phyloP scores from a whole-genome alignment of 2,329 filamentous ascomycete species.

The Ceratocystis cacaofunesta region DNA sequence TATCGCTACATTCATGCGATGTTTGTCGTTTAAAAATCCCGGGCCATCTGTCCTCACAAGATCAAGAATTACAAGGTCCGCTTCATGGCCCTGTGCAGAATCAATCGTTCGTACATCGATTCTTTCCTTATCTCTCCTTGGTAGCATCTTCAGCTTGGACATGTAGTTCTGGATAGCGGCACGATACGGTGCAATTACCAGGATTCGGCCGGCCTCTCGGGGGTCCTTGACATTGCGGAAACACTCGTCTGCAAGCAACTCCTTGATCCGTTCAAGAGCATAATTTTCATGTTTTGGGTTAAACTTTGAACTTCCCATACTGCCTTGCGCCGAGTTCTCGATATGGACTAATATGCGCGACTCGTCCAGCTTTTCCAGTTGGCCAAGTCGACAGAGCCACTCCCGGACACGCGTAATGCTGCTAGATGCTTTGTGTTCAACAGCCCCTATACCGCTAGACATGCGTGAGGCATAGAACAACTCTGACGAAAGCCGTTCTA shows the following conservation, averaged over 20 bases:
- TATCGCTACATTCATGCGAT: slow-evolving; percentile 32
- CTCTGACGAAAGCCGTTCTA: slow-evolving; percentile 29
- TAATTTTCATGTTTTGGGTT: slow-evolving; percentile 28
- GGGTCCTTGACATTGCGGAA: slow-evolving; percentile 24
- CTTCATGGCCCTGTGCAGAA: slow-evolving; percentile 33
- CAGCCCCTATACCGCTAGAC: slow-evolving; percentile 21
- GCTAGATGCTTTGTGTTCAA: slow-evolving; percentile 18
- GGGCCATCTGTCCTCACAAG: slow-evolving; percentile 29
- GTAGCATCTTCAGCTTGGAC: slow-evolving; percentile 21
- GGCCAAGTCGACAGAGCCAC: slow-evolving; percentile 22
- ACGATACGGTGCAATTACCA: slow-evolving; percentile 33
- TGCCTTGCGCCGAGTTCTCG: slow-evolving; percentile 21
- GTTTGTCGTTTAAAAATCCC: slow-evolving; percentile 30
- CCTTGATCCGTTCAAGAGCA: slow-evolving; percentile 24
- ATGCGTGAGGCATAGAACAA: slow-evolving; percentile 30
- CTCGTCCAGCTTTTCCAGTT: slow-evolving; percentile 19
- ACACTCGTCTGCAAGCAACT: slow-evolving; percentile 22
- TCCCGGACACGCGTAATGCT: slow-evolving; percentile 22
- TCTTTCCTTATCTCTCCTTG: slow-evolving; percentile 21
- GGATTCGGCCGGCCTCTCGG: slow-evolving; percentile 25
- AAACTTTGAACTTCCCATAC: slow-evolving; percentile 26
- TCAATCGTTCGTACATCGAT: slow-evolving; percentile 32
- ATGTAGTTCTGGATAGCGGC: slow-evolving; percentile 26
- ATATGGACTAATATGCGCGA: slow-evolving; percentile 28
- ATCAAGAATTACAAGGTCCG: slow-evolving; percentile 34